phyloP scores from a whole-genome alignment of 495 filamentous ascomycete species.

The Rusavskia elegans region DNA sequence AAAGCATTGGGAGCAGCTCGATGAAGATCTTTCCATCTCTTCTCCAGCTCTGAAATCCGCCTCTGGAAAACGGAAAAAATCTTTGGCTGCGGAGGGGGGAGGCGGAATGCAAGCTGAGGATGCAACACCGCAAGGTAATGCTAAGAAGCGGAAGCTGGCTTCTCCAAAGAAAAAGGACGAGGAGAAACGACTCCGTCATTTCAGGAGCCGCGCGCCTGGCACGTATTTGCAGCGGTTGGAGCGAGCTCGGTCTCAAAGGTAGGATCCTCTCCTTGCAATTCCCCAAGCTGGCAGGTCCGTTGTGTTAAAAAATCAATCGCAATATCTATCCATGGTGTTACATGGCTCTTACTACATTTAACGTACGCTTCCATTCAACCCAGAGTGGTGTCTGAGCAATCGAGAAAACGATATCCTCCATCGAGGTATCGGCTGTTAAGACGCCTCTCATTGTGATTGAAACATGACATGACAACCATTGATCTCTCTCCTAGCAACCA shows the following conservation, averaged over 20 bases:
- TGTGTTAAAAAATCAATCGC: no score
- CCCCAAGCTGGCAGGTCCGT: no score
- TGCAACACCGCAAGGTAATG: not conserved
- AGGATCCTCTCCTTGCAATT: not conserved
- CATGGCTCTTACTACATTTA: no score
- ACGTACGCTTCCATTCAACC: no score
- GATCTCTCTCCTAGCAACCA: not conserved
- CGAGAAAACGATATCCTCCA: no score
- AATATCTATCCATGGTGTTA: no score
- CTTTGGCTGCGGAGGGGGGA: not conserved
- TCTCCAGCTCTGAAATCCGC: not conserved
- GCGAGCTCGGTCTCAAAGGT: conserved; percentile 31
- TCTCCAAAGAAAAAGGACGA: conserved; percentile 5
- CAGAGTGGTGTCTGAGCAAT: no score
- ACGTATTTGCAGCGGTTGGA: conserved; percentile 24
- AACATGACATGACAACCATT: no score
- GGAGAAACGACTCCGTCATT: conserved; percentile 28
- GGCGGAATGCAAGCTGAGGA: not conserved
- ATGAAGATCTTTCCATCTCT: not conserved
- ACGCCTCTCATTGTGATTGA: not conserved
- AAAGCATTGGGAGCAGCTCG: not conserved
- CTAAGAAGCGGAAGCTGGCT: conserved; percentile 13
- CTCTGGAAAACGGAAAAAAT: not conserved
- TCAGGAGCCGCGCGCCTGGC: conserved; percentile 23
- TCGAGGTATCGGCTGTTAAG: no score